phyloP scores from a whole-genome alignment of 805 yeast species.

The Yamadazyma insecticola region DNA sequence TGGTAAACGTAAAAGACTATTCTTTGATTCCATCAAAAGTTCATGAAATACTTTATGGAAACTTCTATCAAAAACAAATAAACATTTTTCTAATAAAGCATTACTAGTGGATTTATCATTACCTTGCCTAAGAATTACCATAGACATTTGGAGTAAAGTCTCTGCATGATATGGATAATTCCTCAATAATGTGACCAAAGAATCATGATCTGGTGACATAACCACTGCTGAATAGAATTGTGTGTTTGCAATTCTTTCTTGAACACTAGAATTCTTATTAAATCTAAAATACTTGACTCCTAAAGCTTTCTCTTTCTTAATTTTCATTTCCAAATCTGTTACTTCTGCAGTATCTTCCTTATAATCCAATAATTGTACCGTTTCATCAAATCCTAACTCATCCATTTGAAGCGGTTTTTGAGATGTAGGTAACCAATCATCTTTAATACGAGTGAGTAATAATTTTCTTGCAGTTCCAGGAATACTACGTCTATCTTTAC shows the following conservation, averaged over 20 bases:
- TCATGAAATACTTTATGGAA: slow-evolving; percentile 55
- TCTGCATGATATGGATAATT: slow-evolving; percentile 71
- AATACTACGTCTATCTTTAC: slow-evolving; percentile 63
- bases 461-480: slow-evolving; percentile 74
- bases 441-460: slow-evolving; percentile 65
- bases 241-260: slow-evolving; percentile 39
- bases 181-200: slow-evolving; percentile 54
- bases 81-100: slow-evolving; percentile 70
- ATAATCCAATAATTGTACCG: slow-evolving; percentile 29
- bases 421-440: slow-evolving; percentile 74
- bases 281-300: slow-evolving; percentile 60
- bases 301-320: slow-evolving; percentile 25
- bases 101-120: slow-evolving; percentile 63
- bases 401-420: slow-evolving; percentile 60
- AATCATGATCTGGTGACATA: slow-evolving; percentile 75
- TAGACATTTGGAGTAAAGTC: slow-evolving; percentile 73
- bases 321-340: slow-evolving; percentile 23
- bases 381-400: slow-evolving; percentile 38
- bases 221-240: slow-evolving; percentile 61
- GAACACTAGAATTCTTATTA: slow-evolving; percentile 26
- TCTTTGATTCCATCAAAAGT: slow-evolving; percentile 40
- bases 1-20: slow-evolving; percentile 64
- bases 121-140: slow-evolving; percentile 72
- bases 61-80: slow-evolving; percentile 76
- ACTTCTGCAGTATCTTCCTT: slow-evolving; percentile 28